Conservation (phyloP, 306 rosid genomes). For the Echinosophora koreensis region DNA sequence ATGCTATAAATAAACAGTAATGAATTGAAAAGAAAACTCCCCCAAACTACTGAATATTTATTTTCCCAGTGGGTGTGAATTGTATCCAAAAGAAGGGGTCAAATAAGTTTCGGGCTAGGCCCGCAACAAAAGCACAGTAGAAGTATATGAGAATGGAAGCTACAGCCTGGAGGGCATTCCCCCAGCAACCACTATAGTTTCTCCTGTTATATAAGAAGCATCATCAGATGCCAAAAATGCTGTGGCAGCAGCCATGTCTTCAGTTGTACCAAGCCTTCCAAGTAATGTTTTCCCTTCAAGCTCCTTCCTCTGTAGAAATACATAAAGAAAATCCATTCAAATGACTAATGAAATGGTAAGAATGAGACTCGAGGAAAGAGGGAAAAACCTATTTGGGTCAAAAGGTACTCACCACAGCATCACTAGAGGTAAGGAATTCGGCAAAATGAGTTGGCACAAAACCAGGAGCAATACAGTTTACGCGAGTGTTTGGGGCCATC, state of each 20-base stretch:
- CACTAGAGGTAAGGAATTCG: constrained; percentile 58
- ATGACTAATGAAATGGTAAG: background rate
- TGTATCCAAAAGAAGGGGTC: background rate
- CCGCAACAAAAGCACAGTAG: background rate
- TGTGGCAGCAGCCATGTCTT: constrained; percentile 89
- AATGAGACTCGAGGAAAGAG: constrained; percentile 10
- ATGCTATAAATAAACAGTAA: background rate
- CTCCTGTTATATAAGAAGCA: constrained; percentile 94
- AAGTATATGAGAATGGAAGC: constrained; percentile 38
- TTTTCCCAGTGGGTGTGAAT: background rate
- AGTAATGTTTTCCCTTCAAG: constrained; percentile 73
- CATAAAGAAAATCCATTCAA: constrained; percentile 32
- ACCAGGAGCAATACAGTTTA: constrained; percentile 96
- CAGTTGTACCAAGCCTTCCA: constrained; percentile 87
- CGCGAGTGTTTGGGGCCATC: constrained; percentile 87
- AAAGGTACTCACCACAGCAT: constrained; percentile 59
- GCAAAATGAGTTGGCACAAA: constrained; percentile 94
- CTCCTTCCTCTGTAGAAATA: constrained; percentile 57
- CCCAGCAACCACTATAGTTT: constrained; percentile 93
- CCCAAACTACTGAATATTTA: background rate
- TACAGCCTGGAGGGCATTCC: constrained; percentile 91
- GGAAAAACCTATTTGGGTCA: constrained; percentile 17
- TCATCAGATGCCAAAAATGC: constrained; percentile 95
- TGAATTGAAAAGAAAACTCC: constrained; percentile 13
- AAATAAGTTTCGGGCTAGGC: background rate